Percentiles rank a stretch among this genome's conserved stretches.
These are phyloP conservation scores for Priceomyces carsonii DNA, from an alignment of 805 yeast genomes.

Conservation along the genomic window DNA sequence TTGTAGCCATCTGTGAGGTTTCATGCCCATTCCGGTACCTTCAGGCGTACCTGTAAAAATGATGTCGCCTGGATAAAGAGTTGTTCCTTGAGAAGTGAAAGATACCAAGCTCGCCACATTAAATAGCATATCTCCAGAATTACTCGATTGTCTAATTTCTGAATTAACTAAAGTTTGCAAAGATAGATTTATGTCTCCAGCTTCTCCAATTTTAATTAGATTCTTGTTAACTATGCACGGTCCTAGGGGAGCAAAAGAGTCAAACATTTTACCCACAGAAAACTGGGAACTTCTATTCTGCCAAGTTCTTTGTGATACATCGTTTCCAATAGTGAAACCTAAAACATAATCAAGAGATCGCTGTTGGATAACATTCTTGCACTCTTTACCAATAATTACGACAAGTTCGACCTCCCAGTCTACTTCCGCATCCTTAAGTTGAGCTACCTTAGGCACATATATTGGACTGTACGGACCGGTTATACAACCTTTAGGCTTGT, in stretches of 20 bases:
- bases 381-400: conserved; percentile 52
- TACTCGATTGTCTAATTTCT: conserved; percentile 44
- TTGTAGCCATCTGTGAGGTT: conserved; percentile 1
- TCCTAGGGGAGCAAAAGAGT: conserved; percentile 59
- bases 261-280: conserved; percentile 53
- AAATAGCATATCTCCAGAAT: conserved; percentile 52
- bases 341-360: conserved; percentile 48
- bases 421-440: conserved; percentile 33
- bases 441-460: conserved; percentile 41
- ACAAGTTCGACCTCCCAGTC: conserved; percentile 60
- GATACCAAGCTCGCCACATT: conserved; percentile 42
- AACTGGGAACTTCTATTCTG: conserved; percentile 53
- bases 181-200: conserved; percentile 33
- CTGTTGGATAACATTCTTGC: conserved; percentile 40
- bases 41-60: conserved; percentile 58
- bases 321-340: conserved; percentile 58
- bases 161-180: conserved; percentile 49
- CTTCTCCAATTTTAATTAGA: conserved; percentile 28
- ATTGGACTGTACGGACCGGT: conserved; percentile 45
- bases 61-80: conserved; percentile 53
- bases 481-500: conserved; percentile 49
- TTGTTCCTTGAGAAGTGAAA: conserved; percentile 52
- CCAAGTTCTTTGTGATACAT: conserved; percentile 59
- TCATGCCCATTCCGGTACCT: conserved; percentile 24
- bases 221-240: conserved; percentile 48